These are phyloP conservation scores for Epichloe gansuensis DNA, from an alignment of 2,329 filamentous ascomycete genomes.

Conservation along the genomic window DNA sequence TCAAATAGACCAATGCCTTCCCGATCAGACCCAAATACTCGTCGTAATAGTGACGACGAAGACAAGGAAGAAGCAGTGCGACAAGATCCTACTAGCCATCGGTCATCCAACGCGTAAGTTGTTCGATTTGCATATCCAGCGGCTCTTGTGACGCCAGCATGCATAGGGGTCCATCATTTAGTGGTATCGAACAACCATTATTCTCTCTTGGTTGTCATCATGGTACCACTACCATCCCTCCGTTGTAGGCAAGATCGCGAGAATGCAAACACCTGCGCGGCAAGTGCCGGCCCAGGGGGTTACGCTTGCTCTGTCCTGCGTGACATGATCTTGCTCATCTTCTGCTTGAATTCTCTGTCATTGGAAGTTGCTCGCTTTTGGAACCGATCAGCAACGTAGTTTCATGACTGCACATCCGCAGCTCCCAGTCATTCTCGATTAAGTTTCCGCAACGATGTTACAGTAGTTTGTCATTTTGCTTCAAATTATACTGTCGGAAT, in stretches of 20 bases:
- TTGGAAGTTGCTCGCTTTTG: background rate
- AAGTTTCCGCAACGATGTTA: background rate
- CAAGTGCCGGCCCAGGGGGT: background rate
- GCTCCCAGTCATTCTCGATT: background rate
- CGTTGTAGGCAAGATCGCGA: background rate
- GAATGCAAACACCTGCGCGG: background rate
- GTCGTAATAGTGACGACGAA: constrained; percentile 84
- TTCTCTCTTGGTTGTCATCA: background rate
- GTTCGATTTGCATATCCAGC: background rate
- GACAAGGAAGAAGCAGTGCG: constrained; percentile 69
- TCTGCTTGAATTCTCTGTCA: background rate
- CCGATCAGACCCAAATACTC: constrained; percentile 73
- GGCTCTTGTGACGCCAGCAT: background rate
- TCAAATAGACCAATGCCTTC: constrained; percentile 47
- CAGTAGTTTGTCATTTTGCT: background rate
- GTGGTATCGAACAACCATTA: background rate
- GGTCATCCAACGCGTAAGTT: constrained; percentile 70
- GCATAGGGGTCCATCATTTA: background rate
- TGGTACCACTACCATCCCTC: background rate
- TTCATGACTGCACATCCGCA: background rate
- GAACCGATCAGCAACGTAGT: background rate
- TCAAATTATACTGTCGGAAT: background rate
- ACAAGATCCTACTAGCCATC: constrained; percentile 57
- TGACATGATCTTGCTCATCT: background rate
- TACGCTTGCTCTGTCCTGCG: background rate